Evolutionary conservation across 2,329 filamentous ascomycete genomes (phyloP), one percentile per base, ranked within the genome.

Genomic region (Aspergillus aculeatus): DNA sequence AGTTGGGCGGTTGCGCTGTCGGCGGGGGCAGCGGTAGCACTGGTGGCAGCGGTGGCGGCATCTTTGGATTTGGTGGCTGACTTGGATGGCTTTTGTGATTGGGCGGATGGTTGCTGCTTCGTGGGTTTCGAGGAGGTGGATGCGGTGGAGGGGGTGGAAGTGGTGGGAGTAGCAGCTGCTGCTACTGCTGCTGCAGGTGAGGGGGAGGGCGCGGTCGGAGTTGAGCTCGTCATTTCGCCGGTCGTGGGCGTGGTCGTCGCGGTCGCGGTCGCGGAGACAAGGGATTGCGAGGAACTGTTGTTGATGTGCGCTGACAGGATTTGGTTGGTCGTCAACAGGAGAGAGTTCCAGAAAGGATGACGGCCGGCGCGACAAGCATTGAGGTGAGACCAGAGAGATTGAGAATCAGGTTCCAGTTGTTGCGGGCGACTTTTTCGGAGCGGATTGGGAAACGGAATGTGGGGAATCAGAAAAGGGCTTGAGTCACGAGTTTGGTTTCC

Each of bases 1-100:
- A 80, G 68, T 26, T 78, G 73, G 26, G 75, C 75, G 31, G 71
- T 69, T 16, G 66, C 68, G 6, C 64, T 64, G 47, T 68, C 67
- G 5, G 63, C 62, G n/a, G 64, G 47, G 29, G 69, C 62, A 32
- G 31, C 32, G 5, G 32, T 1, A 47, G 71, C 57, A 31, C 32
- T 2, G n/a, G 35, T 41, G 16, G 38, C 23, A 47, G 35, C 0
- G 47, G 38, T 7, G 50, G 70, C 57, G 56, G 53, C 63, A 58
- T 67, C 64, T 56, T 70, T 69, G 51, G 61, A 59, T 64, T 73
- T 70, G 38, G 65, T 21, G 21, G 63, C 41, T 51, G 64, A 59
- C 58, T 67, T 68, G 26, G 26, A 26, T 14, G 64, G 54, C 24
- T 41, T 41, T 41, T 41, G 38, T 41, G 38, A 41, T 41, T 41